Base-by-base conservation (phyloP, 1,284 basidiomycete genomes). In the Ganoderma multipileum region DNA sequence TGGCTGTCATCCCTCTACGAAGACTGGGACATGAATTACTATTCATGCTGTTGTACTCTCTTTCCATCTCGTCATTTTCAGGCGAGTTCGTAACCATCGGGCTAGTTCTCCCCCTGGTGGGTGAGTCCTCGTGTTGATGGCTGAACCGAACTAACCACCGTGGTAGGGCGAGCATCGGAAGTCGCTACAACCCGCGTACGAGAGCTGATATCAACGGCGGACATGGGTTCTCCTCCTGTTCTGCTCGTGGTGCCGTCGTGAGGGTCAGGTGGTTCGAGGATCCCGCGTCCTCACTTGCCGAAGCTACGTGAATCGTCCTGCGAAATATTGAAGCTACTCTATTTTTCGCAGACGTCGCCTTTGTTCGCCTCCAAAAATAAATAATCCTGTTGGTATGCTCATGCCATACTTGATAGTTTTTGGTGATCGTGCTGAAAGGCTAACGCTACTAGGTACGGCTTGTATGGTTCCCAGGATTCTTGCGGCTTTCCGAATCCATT, bases 1-100 rank as follows among this genome's bases (percentile, higher is more conserved):
- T 96, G 33, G 95, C 97, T 77, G 89, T 96, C 63, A 82, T 96
- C 52, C 95, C 95, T 2, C 82, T 97, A 33, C 87, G 55, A 38
- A 58, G 52, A 30, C 52, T 20, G 14, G 26, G 52, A 9, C 18
- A 30, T 30, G 52, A 55, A 55, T 54, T 12, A 18, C 52, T 6
- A 55, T 55, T 55, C 52, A 55, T 55, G 52, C 28, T 55, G 52
- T 55, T 30, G 52, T 55, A 33, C 28, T 26, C 26, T 26, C 2
- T 26, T 23, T 2, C 26, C 23, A 14, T 12, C 4, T 12, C 38
- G 9, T 50, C 47, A 8, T 23, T 23, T 26, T 50, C 47, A 23
- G 9, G 2, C 16, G 41, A 42, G 41, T 18, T 42, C 7, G 44
- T 4, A 11, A 23, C 23, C 11, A 7, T 50, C 23, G 47, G 16